A percentile compares a stretch with the other conserved stretches of the same genome.
Evolutionary conservation across 805 yeast species (phyloP).

Genomic region (Sungouiozyma ichnusensis): DNA sequence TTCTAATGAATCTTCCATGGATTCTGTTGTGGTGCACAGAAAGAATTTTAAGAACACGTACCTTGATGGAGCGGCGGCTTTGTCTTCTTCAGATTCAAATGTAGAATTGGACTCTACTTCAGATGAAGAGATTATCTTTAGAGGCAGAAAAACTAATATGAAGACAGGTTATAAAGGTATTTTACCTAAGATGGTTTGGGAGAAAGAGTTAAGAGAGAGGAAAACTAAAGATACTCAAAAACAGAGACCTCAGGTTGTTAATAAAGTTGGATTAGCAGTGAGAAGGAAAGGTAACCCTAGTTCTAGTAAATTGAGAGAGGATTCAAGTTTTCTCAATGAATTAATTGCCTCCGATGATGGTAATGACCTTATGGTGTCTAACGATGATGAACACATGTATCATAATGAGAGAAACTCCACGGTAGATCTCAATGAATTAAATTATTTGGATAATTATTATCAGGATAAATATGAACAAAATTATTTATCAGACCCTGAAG

Average conservation of each 20-base stretch:
- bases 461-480: slow-evolving; percentile 10
- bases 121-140: slow-evolving; percentile 11
- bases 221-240: neutral
- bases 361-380: neutral
- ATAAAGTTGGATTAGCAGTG: slow-evolving; percentile 21
- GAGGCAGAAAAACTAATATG: slow-evolving; percentile 22
- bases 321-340: slow-evolving; percentile 11
- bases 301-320: slow-evolving; percentile 6
- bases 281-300: slow-evolving; percentile 5
- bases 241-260: slow-evolving; percentile 1
- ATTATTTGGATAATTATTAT: slow-evolving; percentile 9
- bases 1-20: neutral
- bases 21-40: neutral
- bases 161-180: slow-evolving; percentile 26
- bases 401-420: neutral
- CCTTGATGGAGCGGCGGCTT: neutral
- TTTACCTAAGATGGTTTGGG: slow-evolving; percentile 26
- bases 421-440: neutral
- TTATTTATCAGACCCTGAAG: slow-evolving; percentile 5
- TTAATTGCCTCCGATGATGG: slow-evolving; percentile 16
- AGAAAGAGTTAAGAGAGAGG: slow-evolving; percentile 15
- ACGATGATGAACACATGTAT: neutral
- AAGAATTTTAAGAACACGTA: neutral
- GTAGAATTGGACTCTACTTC: slow-evolving; percentile 1
- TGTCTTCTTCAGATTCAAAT: slow-evolving; percentile 1